These are phyloP conservation scores for Plasmodium falciparum DNA, from an alignment of 169 alveolate genomes.

Conservation along the genomic window DNA sequence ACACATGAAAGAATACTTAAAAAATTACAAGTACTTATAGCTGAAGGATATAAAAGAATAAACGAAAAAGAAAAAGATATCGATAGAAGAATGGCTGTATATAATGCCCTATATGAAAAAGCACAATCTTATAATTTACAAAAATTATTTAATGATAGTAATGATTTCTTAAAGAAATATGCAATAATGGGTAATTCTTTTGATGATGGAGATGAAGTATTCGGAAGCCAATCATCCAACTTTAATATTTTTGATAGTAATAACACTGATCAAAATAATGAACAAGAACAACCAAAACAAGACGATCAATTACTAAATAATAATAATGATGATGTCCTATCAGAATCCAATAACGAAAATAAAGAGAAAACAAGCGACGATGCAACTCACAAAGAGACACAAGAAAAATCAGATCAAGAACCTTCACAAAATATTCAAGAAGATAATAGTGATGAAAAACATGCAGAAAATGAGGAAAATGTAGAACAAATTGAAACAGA, in stretches of 20 bases:
- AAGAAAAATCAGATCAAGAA: no score
- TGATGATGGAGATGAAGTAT: constrained; percentile 15
- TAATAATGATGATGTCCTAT: neutral
- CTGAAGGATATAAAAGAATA: constrained; percentile 36
- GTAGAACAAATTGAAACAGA: no score
- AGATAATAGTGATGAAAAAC: no score
- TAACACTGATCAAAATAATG: neutral
- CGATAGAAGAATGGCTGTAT: neutral
- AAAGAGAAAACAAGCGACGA: neutral
- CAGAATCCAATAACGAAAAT: neutral
- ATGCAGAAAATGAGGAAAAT: no score
- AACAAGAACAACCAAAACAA: neutral
- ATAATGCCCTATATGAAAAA: constrained; percentile 28
- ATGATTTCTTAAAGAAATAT: constrained; percentile 55
- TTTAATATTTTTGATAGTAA: constrained; percentile 22
- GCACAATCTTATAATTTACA: constrained; percentile 4
- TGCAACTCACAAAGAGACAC: neutral
- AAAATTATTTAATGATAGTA: constrained; percentile 11
- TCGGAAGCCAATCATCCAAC: constrained; percentile 26
- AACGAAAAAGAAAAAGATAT: constrained; percentile 30
- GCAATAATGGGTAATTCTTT: constrained; percentile 21
- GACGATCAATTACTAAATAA: no score
- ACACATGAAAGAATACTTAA: constrained; percentile 69
- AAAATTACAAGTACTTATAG: constrained; percentile 66
- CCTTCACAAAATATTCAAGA: no score